Conservation (phyloP, 306 rosid genomes). For the Corylus americana region DNA sequence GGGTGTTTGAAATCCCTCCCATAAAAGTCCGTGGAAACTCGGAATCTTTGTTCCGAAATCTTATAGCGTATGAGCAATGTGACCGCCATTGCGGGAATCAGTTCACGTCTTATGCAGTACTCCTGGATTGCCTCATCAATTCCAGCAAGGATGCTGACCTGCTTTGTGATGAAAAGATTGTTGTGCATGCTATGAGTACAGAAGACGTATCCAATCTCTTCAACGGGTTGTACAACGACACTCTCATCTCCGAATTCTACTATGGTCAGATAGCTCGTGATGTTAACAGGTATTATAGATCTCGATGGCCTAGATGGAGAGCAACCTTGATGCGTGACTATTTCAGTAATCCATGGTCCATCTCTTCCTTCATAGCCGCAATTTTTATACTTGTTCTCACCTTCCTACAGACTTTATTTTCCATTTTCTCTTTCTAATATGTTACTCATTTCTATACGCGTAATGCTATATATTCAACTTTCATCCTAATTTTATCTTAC, state of each 20-base stretch:
- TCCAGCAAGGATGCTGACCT: constrained; percentile 1
- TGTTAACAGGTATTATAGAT: not conserved
- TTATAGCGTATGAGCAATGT: constrained; percentile 29
- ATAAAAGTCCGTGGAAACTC: constrained; percentile 24
- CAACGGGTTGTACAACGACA: constrained; percentile 19
- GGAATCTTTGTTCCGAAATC: constrained; percentile 17
- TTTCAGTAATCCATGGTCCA: constrained; percentile 25
- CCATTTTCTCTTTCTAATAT: not conserved
- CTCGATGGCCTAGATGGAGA: not conserved
- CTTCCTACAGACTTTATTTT: constrained; percentile 24
- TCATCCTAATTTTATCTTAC: too few relatives aligned
- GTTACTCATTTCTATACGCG: not conserved
- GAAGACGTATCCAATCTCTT: constrained; percentile 18
- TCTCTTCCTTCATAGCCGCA: constrained; percentile 15
- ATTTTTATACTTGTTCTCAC: constrained; percentile 15
- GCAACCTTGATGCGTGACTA: constrained; percentile 16
- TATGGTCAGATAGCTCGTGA: not conserved
- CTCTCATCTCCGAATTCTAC: not conserved
- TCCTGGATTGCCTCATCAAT: constrained; percentile 29
- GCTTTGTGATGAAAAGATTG: not conserved
- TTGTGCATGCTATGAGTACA: constrained; percentile 2
- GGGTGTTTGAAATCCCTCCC: constrained; percentile 10
- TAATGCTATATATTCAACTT: too few relatives aligned
- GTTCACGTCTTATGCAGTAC: constrained; percentile 29
- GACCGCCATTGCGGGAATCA: not conserved